Percentiles rank a stretch among this genome's conserved stretches.
Conservation (phyloP, 768 basidiomycete species). For the Filobasidium floriforme region DNA sequence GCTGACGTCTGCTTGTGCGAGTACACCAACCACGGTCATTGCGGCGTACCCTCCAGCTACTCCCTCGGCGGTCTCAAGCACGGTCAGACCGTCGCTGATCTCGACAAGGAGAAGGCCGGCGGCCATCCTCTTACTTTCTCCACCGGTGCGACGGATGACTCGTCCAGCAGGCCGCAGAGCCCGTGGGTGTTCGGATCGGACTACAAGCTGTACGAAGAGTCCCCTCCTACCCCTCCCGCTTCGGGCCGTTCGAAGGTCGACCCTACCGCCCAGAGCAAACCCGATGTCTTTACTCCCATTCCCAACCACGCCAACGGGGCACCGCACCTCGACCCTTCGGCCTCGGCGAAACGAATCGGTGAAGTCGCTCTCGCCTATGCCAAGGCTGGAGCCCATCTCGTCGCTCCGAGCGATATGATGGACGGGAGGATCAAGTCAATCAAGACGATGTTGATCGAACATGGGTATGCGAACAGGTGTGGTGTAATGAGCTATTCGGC, state of each 20-base stretch:
- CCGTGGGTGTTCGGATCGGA: neutral
- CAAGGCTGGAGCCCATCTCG: conserved; percentile 90
- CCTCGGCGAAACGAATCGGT: conserved; percentile 79
- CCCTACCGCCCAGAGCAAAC: conserved; percentile 15
- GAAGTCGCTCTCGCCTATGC: conserved; percentile 90
- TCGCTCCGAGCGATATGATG: conserved; percentile 99
- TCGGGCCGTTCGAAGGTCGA: neutral
- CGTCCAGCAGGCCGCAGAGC: neutral
- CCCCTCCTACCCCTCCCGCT: neutral
- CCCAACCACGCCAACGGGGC: conserved; percentile 20
- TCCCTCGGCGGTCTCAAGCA: conserved; percentile 9
- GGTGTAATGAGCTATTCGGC: conserved; percentile 95
- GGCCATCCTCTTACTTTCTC: conserved; percentile 3
- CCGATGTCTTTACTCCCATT: conserved; percentile 24
- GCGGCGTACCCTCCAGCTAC: conserved; percentile 53
- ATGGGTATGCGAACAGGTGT: conserved; percentile 76
- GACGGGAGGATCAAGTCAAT: conserved; percentile 87
- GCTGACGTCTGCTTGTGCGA: conserved; percentile 98
- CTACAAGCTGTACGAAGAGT: conserved; percentile 4
- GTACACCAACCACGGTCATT: conserved; percentile 97
- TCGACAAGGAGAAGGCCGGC: neutral
- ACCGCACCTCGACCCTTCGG: conserved; percentile 55
- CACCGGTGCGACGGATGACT: neutral
- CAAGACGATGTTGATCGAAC: conserved; percentile 74
- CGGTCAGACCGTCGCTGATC: neutral